Conservation (phyloP, 148 eudicot genomes). For the Agrostemma githago region DNA sequence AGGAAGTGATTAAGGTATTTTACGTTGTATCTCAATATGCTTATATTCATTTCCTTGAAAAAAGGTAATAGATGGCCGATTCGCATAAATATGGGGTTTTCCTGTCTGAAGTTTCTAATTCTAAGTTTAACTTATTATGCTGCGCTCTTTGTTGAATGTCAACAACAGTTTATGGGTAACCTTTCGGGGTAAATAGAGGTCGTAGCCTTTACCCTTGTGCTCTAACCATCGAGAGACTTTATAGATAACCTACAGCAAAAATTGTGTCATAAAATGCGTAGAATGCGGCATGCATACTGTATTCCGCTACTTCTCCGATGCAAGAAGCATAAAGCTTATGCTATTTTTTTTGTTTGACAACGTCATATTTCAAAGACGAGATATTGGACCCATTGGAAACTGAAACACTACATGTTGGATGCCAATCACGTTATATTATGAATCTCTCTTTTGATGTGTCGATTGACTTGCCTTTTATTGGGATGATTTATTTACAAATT, state of each 20-base stretch:
- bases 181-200: background rate
- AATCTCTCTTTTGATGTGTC: background rate
- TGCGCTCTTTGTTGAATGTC: background rate
- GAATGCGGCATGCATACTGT: background rate
- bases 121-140: background rate
- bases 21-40: background rate
- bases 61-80: background rate
- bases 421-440: background rate
- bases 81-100: background rate
- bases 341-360: too few relatives aligned
- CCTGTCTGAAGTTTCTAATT: background rate
- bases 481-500: background rate
- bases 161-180: background rate
- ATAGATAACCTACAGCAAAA: background rate
- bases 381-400: too few relatives aligned
- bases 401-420: background rate
- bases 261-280: background rate
- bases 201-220: background rate
- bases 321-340: background rate
- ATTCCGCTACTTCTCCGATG: background rate
- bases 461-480: background rate
- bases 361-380: too few relatives aligned
- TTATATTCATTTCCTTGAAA: background rate
- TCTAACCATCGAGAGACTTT: background rate
- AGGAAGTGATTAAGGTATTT: conserved; percentile 86